These are phyloP conservation scores for Lepidium sativum DNA, from an alignment of 345 rosid species.

Conservation along the genomic window DNA sequence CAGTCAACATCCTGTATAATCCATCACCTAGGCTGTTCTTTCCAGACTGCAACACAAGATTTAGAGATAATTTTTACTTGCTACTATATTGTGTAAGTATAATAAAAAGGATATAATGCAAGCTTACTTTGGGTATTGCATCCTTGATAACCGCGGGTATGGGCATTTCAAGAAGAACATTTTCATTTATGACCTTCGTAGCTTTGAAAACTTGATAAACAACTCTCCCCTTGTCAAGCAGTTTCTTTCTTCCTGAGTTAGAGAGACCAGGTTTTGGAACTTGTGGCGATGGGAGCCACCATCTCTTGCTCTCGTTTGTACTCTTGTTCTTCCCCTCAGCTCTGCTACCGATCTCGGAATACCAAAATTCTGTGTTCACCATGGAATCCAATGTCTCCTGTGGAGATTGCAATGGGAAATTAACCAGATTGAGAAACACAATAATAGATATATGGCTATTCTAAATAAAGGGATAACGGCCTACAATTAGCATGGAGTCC, in stretches of 20 bases:
- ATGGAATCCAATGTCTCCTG: conserved; percentile 85
- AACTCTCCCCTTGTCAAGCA: conserved; percentile 45
- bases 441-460: neutral
- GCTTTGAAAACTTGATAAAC: conserved; percentile 95
- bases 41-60: conserved; percentile 49
- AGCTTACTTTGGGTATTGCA: conserved; percentile 71
- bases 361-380: conserved; percentile 88
- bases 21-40: conserved; percentile 76
- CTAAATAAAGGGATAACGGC: conserved; percentile 1
- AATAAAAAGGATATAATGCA: neutral
- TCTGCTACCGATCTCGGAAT: conserved; percentile 69
- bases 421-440: neutral
- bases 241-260: conserved; percentile 51
- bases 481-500: conserved; percentile 88
- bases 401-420: neutral
- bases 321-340: conserved; percentile 71
- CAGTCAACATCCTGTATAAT: conserved; percentile 48
- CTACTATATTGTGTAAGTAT: neutral
- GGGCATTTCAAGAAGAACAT: conserved; percentile 80
- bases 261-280: conserved; percentile 81
- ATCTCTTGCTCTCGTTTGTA: conserved; percentile 64
- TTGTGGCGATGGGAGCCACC: conserved; percentile 97
- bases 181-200: conserved; percentile 75
- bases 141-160: conserved; percentile 60
- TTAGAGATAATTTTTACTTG: neutral